Evolutionary conservation across 352 stramenopile species (phyloP), one percentile per base, ranked within the genome.

Genomic region (Pythium periplocum): DNA sequence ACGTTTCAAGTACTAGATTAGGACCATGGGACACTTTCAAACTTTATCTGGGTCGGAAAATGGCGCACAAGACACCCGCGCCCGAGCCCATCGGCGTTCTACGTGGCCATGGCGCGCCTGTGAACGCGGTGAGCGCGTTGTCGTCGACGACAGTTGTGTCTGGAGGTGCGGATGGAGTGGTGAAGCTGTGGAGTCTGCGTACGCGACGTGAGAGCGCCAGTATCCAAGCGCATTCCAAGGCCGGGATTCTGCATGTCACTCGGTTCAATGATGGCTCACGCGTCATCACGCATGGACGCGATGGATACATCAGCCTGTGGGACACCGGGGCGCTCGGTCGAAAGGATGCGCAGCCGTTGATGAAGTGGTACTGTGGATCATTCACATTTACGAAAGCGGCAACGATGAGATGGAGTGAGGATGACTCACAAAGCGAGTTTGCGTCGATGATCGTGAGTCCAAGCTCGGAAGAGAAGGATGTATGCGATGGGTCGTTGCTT

Each of bases 121-220:
- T 90, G 43, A 89, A 93, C 61, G 57, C 65, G 45, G 72, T 78
- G 6, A 56, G 66, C 39, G 88, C 87, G n/a, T 38, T 91, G 4
- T 57, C 66, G 1, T 7, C 50, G 4, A 71, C 67, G 0, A 53
- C 34, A 2, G 17, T 90, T 33, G 62, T 79, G 0, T 91, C 83
- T 11, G 80, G 78, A 1, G 61, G 57, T 30, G 83, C 73, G 1
- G 77, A 93, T 45, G 83, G 83, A 4, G 55, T 63, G 8, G 66
- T 93, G 31, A 91, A 87, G 57, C 57, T 93, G 30, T 93, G 83
- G 83, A 63, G 86, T 57, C 54, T 93, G 43, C 71, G 61, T 17
- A 69, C 75, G 43, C 75, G 83, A 9, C 75, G 83, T 10, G 75
- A 88, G 53, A 50, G 58, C 33, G 64, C 60, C 17, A 66, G 67